Base-by-base conservation (phyloP, 176 grass and related monocot genomes). In the Miscanthus lutarioriparius region DNA sequence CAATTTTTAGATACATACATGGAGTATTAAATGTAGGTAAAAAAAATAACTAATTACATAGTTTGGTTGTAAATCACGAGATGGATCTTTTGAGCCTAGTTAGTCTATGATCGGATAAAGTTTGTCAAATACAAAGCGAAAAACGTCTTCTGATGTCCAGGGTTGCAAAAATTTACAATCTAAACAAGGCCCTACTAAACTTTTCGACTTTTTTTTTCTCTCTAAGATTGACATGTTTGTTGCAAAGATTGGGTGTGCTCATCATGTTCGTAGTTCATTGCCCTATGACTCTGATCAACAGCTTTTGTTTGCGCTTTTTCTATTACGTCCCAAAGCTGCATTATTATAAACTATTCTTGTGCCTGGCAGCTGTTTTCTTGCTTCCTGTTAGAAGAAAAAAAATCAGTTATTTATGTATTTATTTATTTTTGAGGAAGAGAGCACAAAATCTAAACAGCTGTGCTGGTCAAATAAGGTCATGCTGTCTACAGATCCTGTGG, bases 191-290 rank as follows among this genome's bases (percentile, higher is more conserved):
- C n/a, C n/a, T 54, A 33, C 35, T 12, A 10, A 44, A n/a, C 53
- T 77, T 77, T 76, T 23, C 23, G 27, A 40, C 49, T 39, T 47
- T 47, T 47, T 47, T n/a, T n/a, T n/a, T n/a, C n/a, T 13, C 32
- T 51, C 26, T 16, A 10, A 45, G 37, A 86, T 69, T 17, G 30
- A 6, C 84, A 68, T 83, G 75, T 61, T 69, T 83, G 75, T 61
- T 69, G 68, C 61, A 35, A 79, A 74, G 66, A 62, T 32, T 25
- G 7, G 58, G 61, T 49, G 56, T 87, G 88, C 84, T 80, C 47
- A 3, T 74, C 88, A 87, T 87, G 88, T 87, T 74, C 62, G 28
- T 69, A 63, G 48, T 83, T 86, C 74, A 35, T 74, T 62, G 47
- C 38, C 20, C 8, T 79, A 16, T 33, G 72, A 73, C 48, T 79